A percentile compares a stretch with the other conserved stretches of the same genome.
phyloP scores from a whole-genome alignment of 2,329 filamentous ascomycete genomes.

The Aspergillus luchuensis region DNA sequence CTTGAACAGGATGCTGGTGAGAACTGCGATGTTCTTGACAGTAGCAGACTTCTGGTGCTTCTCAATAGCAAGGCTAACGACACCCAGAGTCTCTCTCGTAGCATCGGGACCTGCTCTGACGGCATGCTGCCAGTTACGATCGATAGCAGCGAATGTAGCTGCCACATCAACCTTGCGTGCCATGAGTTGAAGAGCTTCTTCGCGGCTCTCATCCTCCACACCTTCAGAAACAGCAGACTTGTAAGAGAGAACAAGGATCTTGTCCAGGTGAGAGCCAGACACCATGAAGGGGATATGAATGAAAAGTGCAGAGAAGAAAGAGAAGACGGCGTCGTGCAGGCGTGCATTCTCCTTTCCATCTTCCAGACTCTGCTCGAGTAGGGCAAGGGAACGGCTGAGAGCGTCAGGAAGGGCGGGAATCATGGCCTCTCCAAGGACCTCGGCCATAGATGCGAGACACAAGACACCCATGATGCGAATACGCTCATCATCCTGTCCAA shows the following conservation, averaged over 20 bases:
- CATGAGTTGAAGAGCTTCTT: slow-evolving; percentile 70
- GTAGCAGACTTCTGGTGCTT: slow-evolving; percentile 76
- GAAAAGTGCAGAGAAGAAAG: slow-evolving; percentile 75
- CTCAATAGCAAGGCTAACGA: slow-evolving; percentile 72
- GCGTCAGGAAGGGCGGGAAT: slow-evolving; percentile 79
- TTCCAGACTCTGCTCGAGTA: slow-evolving; percentile 67
- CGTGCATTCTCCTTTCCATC: slow-evolving; percentile 58
- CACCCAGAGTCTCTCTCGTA: slow-evolving; percentile 66
- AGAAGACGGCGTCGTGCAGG: slow-evolving; percentile 79
- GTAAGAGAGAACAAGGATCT: slow-evolving; percentile 71
- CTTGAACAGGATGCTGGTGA: slow-evolving; percentile 65
- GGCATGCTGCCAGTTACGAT: slow-evolving; percentile 71
- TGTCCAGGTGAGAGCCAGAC: slow-evolving; percentile 71
- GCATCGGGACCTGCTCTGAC: slow-evolving; percentile 64
- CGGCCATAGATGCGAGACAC: slow-evolving; percentile 84
- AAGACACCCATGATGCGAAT: slow-evolving; percentile 82
- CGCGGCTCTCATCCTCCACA: slow-evolving; percentile 65
- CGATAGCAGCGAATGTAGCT: slow-evolving; percentile 71
- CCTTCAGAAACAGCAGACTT: slow-evolving; percentile 66
- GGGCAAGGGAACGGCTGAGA: slow-evolving; percentile 69
- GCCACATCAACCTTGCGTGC: slow-evolving; percentile 77
- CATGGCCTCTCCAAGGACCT: slow-evolving; percentile 82
- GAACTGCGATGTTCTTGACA: slow-evolving; percentile 68
- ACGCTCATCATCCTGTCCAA: slow-evolving; percentile 71
- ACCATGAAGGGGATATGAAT: slow-evolving; percentile 90